Evolutionary conservation across 306 rosid genomes (phyloP), one percentile per base, ranked within the genome.

Genomic region (Arachis hypogaea): DNA sequence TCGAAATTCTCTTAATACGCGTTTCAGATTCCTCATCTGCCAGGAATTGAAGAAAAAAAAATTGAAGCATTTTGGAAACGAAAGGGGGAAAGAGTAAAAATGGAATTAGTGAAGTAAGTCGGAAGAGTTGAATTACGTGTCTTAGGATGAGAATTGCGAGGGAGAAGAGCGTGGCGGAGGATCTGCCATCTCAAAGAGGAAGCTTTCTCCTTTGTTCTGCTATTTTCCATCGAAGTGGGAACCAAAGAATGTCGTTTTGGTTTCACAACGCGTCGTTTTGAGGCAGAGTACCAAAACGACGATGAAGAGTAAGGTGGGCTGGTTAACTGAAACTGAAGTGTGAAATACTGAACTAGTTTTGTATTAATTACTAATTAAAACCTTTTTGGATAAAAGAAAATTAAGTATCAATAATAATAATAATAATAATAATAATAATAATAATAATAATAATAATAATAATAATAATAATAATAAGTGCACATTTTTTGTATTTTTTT

Each of bases 161-260:
- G 81, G 41, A 86, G 88, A 73, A 92, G 87, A 59, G 97, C 96
- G 67, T 77, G 82, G 46, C 97, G 92, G 42, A 89, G 96, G 68
- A 92, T 86, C 68, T 75, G 72, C 97, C 96, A 92, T 82, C 97
- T 78, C 74, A 85, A 68, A 50, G 97, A 82, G 11, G 96, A 89
- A 75, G 93, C 84, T 63, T 83, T 89, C 44, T 51, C 80, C 11
- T 61, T 52, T 11, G 63, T 47, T 71, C 66, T 65, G 77, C 16
- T 65, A 73, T 9, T 73, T 42, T 82, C 82, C 77, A 62, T 77
- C 2, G 11, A 16, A 14, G 11, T 11, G 55, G 4, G 8, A 52
- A 52, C 58, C 16, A 8, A 52, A 52, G 28, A 52, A 22, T 14
- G 58, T 52, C 58, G 58, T 52, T 52, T 14, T 33, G 38, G 4